Conservation (phyloP, 257 asterid species). For the Avicennia marina region DNA sequence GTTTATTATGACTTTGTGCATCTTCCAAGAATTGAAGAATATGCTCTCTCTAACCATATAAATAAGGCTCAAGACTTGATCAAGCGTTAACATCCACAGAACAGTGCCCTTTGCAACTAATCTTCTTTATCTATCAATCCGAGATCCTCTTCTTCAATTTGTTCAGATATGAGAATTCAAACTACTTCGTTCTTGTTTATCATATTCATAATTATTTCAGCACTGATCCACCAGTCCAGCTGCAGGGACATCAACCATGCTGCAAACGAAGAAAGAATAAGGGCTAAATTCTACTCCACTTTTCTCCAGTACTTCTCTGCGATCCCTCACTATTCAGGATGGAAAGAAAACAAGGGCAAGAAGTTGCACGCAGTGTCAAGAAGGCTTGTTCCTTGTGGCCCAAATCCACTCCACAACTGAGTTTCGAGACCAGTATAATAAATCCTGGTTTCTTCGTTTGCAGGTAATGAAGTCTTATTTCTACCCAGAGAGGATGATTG, state of each 20-base stretch:
- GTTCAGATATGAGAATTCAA: conserved; percentile 17
- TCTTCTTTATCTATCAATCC: no score
- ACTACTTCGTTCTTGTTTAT: conserved; percentile 11
- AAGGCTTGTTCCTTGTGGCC: conserved; percentile 28
- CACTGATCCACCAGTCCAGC: background rate
- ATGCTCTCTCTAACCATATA: no score
- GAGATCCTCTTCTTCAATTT: background rate
- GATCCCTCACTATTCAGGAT: conserved; percentile 20
- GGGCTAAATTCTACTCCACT: conserved; percentile 21
- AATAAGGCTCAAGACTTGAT: background rate
- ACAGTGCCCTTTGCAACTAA: no score
- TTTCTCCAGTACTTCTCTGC: conserved; percentile 20
- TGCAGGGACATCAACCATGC: conserved; percentile 16
- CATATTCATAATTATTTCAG: conserved; percentile 13
- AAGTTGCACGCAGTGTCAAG: conserved; percentile 20
- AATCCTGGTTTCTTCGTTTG: background rate
- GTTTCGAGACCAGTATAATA: background rate
- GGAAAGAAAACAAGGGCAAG: conserved; percentile 13
- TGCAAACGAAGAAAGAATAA: conserved; percentile 23
- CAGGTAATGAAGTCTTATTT: no score
- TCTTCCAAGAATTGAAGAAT: no score
- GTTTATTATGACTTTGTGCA: no score
- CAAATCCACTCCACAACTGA: conserved; percentile 30
- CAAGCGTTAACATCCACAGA: background rate
- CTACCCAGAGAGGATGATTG: no score